Conservation (phyloP, 192 early-diverging fungal species). For the Coemansia sp. region DNA sequence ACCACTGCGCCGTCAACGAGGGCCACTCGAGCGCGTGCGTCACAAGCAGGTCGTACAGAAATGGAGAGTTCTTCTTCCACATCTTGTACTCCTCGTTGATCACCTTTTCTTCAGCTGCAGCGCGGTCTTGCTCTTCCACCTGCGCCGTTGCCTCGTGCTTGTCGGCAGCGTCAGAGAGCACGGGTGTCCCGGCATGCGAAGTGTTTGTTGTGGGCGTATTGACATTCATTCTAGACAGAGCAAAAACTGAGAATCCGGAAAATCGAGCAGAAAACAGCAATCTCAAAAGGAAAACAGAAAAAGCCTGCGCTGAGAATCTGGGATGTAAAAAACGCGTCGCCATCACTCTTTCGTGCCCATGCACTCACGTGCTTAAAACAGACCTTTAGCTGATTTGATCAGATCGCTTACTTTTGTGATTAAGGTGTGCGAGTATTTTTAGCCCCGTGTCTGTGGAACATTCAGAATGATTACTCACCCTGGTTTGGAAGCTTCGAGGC, state of each 20-base stretch:
- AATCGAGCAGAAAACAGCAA: background rate
- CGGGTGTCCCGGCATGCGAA: conserved; percentile 44
- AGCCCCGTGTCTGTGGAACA: too few species aligned
- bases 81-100: conserved; percentile 98
- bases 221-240: conserved; percentile 2
- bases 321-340: background rate
- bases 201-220: conserved; percentile 42
- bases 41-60: conserved; percentile 95
- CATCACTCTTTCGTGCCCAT: too few species aligned
- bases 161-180: conserved; percentile 33
- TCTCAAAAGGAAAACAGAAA: conserved; percentile 1
- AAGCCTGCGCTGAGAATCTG: background rate
- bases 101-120: conserved; percentile 69
- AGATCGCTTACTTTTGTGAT: too few species aligned
- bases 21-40: conserved; percentile 99
- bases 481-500: too few species aligned
- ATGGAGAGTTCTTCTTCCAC: conserved; percentile 99
- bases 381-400: too few species aligned
- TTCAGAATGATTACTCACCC: too few species aligned
- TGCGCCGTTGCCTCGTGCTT: conserved; percentile 23
- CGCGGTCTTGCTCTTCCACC: conserved; percentile 42
- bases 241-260: background rate
- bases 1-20: conserved; percentile 95
- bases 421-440: too few species aligned
- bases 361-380: too few species aligned